Conservation (phyloP, 495 filamentous ascomycete species). For the Aspergillus haitiensis region DNA sequence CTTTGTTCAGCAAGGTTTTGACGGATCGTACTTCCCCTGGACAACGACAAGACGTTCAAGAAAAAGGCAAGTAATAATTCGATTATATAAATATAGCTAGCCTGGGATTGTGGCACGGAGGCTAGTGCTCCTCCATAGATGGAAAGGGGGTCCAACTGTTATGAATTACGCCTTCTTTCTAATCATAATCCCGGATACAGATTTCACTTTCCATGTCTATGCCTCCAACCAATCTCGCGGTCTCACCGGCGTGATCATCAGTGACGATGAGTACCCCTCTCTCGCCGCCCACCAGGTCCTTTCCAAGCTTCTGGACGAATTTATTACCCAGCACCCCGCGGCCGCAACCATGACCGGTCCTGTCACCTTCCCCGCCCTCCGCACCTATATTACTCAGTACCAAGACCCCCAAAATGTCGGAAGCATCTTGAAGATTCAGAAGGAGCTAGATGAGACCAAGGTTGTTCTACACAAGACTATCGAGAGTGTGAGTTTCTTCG, state of each 20-base stretch:
- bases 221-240: constrained; percentile 72
- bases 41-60: constrained; percentile 86
- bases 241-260: constrained; percentile 84
- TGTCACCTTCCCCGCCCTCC: constrained; percentile 65
- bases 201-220: constrained; percentile 77
- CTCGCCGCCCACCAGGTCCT: constrained; percentile 93
- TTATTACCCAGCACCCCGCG: constrained; percentile 75
- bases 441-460: constrained; percentile 97
- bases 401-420: constrained; percentile 88
- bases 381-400: constrained; percentile 81
- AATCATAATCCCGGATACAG: constrained; percentile 10
- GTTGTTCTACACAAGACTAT: constrained; percentile 93
- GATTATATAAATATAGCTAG: neutral
- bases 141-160: neutral
- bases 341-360: constrained; percentile 39
- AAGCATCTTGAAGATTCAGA: constrained; percentile 92
- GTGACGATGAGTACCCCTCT: constrained; percentile 84
- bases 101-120: too few relatives aligned
- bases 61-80: constrained; percentile 57
- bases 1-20: constrained; percentile 57
- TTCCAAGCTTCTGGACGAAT: constrained; percentile 90
- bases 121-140: neutral
- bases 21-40: constrained; percentile 85
- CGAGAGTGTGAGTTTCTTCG: constrained; percentile 21
- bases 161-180: neutral